Evolutionary conservation across 2,329 filamentous ascomycete genomes (phyloP).

Genomic region (Fusarium paranaense): DNA sequence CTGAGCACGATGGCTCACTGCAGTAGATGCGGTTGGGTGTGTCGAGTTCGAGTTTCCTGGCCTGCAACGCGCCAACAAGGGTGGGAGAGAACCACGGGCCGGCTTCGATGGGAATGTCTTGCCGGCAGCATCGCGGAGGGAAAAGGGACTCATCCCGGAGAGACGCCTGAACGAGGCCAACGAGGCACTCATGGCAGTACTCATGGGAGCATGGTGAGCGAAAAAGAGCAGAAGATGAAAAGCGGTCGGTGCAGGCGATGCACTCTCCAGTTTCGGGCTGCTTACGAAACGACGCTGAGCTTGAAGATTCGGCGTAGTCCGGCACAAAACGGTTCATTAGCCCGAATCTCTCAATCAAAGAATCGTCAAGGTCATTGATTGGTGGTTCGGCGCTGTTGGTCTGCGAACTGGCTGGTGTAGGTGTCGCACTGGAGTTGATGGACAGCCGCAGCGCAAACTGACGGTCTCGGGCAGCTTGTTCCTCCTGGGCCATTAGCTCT

Average conservation of each 20-base stretch:
- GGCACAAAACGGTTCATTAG: neutral
- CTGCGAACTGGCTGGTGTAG: no score
- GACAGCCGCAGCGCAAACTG: no score
- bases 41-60: constrained; percentile 61
- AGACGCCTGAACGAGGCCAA: constrained; percentile 54
- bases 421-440: no score
- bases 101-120: constrained; percentile 52
- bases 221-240: neutral
- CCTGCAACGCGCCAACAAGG: constrained; percentile 52
- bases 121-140: constrained; percentile 65
- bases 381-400: no score
- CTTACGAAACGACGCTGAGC: neutral
- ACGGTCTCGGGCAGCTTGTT: no score
- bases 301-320: neutral
- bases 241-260: constrained; percentile 3
- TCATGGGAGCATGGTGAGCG: constrained; percentile 56
- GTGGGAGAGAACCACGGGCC: constrained; percentile 50
- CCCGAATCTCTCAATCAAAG: neutral
- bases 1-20: constrained; percentile 54
- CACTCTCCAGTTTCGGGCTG: neutral
- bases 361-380: no score
- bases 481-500: no score
- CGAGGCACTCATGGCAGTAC: constrained; percentile 64
- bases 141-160: constrained; percentile 64
- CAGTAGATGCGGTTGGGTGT: constrained; percentile 65